These are phyloP conservation scores for Xerocomus tenax DNA, from an alignment of 1,284 basidiomycete genomes.

Conservation along the genomic window DNA sequence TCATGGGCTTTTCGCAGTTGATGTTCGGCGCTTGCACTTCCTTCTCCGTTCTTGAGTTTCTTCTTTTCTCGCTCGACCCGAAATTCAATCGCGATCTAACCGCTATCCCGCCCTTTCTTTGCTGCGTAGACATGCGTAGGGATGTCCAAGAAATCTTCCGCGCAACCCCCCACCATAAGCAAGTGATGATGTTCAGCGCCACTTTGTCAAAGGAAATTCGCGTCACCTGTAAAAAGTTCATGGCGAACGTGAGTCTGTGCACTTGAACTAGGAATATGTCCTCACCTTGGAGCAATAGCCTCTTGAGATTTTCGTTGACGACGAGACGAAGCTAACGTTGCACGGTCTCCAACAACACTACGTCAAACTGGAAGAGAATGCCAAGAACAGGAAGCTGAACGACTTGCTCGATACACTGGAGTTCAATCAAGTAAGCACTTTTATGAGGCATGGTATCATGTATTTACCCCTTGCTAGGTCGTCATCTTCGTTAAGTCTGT, in stretches of 20 bases:
- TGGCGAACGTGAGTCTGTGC: conserved; percentile 79
- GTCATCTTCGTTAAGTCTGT: conserved; percentile 99
- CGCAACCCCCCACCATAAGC: conserved; percentile 99
- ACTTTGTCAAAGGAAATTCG: conserved; percentile 96
- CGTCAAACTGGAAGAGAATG: conserved; percentile 89
- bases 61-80: conserved; percentile 46
- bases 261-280: not conserved
- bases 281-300: conserved; percentile 50
- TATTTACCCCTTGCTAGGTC: conserved; percentile 49
- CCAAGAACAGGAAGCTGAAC: conserved; percentile 97
- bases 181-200: conserved; percentile 99
- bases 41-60: conserved; percentile 31
- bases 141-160: conserved; percentile 99
- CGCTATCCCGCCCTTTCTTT: conserved; percentile 39
- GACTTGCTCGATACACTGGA: conserved; percentile 93
- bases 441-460: not conserved
- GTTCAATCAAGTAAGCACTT: conserved; percentile 84
- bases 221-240: conserved; percentile 98
- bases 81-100: conserved; percentile 46
- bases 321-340: conserved; percentile 97
- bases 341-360: conserved; percentile 99
- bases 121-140: conserved; percentile 90
- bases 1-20: conserved; percentile 13
- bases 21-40: conserved; percentile 10
- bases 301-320: conserved; percentile 98